phyloP scores from a whole-genome alignment of 2,329 filamentous ascomycete genomes.

The Nemania serpens region DNA sequence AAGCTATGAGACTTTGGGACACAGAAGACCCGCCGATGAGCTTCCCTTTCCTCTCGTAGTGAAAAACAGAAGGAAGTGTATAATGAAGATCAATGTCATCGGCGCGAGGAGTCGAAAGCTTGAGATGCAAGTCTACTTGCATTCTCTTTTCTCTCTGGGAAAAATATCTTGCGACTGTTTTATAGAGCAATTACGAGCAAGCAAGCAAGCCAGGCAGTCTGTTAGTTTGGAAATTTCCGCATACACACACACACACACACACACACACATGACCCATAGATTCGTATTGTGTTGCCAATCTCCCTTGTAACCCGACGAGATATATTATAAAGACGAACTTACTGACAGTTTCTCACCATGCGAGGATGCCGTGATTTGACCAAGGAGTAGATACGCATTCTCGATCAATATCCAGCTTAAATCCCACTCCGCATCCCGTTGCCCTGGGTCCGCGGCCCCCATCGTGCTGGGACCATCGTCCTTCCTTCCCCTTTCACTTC shows the following conservation, averaged over 20 bases:
- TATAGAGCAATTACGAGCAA: constrained; percentile 8
- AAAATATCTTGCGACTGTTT: constrained; percentile 9
- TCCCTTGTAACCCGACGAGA: neutral
- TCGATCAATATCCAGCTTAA: constrained; percentile 25
- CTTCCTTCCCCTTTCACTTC: too few species aligned
- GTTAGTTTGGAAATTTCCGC: neutral
- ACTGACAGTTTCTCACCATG: neutral
- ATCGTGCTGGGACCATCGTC: too few species aligned
- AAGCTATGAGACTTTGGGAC: constrained; percentile 14
- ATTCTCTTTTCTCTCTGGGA: neutral
- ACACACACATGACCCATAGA: neutral
- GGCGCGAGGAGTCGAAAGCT: neutral
- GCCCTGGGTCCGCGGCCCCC: too few species aligned
- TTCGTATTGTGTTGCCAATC: neutral
- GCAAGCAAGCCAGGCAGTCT: neutral
- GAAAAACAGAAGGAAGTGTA: neutral
- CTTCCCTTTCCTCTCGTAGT: neutral
- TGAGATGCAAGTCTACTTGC: neutral
- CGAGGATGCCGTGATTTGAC: neutral
- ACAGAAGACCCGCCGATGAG: neutral
- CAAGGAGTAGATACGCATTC: constrained; percentile 14
- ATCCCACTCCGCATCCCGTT: constrained; percentile 10
- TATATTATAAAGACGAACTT: neutral
- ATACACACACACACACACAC: too few species aligned
- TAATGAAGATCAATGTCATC: neutral